Conservation (phyloP, 257 asterid genomes). For the Gardenia jasminoides region DNA sequence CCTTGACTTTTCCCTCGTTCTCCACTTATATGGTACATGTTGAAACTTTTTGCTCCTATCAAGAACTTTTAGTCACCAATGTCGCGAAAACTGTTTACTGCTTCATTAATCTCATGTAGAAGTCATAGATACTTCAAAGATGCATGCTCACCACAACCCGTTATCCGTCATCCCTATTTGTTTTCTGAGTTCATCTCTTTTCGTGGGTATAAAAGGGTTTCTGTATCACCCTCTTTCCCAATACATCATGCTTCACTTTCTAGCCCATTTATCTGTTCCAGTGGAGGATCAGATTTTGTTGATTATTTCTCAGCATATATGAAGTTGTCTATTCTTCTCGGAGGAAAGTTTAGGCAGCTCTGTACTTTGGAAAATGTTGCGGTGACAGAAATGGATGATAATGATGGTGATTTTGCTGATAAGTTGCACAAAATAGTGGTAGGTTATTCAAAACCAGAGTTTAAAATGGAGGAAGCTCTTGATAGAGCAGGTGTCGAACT, state of each 20-base stretch:
- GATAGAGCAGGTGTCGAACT: slow-evolving; percentile 50
- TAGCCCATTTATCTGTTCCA: slow-evolving; percentile 7
- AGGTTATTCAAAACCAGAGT: slow-evolving; percentile 62
- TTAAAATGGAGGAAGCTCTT: slow-evolving; percentile 78
- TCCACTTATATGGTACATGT: slow-evolving; percentile 6
- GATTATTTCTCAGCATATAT: slow-evolving; percentile 6
- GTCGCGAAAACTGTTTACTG: slow-evolving; percentile 31
- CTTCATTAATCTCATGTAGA: slow-evolving; percentile 16
- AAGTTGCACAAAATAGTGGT: slow-evolving; percentile 53
- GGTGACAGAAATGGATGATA: slow-evolving; percentile 24
- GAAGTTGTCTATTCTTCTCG: slow-evolving; percentile 10
- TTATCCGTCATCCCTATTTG: slow-evolving; percentile 10
- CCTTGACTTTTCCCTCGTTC: not conserved
- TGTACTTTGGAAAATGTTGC: slow-evolving; percentile 39
- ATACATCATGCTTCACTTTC: not conserved
- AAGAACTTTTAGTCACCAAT: not conserved
- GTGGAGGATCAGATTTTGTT: slow-evolving; percentile 16
- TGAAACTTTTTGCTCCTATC: not conserved
- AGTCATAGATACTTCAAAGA: not conserved
- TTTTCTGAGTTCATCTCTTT: slow-evolving; percentile 14
- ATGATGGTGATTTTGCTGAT: slow-evolving; percentile 32
- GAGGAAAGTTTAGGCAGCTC: slow-evolving; percentile 27
- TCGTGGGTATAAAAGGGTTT: slow-evolving; percentile 2
- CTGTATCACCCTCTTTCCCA: slow-evolving; percentile 1
- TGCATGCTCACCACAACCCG: slow-evolving; percentile 13